Base-by-base conservation (phyloP, 208 protist species). In the Acanthamoeba quina region DNA sequence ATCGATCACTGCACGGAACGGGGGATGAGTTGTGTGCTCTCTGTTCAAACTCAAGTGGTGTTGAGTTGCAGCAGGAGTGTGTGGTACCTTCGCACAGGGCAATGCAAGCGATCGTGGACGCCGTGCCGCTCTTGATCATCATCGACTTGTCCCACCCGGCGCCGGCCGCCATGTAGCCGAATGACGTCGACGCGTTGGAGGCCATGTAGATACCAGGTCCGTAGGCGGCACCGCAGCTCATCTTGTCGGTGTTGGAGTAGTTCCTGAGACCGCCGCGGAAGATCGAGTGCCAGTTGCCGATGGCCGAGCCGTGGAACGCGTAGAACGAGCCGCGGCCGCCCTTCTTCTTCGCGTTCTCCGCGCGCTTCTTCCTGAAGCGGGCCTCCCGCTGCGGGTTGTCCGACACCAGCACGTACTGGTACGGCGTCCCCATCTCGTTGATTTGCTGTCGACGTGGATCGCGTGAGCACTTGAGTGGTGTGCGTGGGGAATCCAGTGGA, bases 251-350 rank as follows among this genome's bases (percentile, higher is more conserved):
- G 49, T 94, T 94, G 41, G n/a, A 56, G 41, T 88, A 88, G 68
- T 94, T 94, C 49, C 68, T 85, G n/a, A 94, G 68, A 11, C 90
- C 90, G 68, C 41, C 60, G 2, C 90, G 17, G 49, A 94, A 94
- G 62, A 94, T 94, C 52, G 76, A 56, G 56, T 86, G 64, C 90
- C 90, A 94, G 60, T 94, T 94, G 56, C 83, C 90, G 68, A 94
- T 90, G 37, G 80, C 56, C 49, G 60, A 86, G 37, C 90, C 90
- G 56, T 94, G 90, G 26, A 94, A 94, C 29, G 90, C 90, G 62
- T 64, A 91, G 49, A 94, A 82, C 31, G 49, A 90, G 13, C 31
- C 34, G 17, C 49, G 41, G 52, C 58, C 47, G 5, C 68, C 62
- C 60, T 91, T 56, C 21, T 37, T 94, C 24, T 52, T 60, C 15